Base-by-base conservation (phyloP, 306 rosid species). In the Nissolia schottii region DNA sequence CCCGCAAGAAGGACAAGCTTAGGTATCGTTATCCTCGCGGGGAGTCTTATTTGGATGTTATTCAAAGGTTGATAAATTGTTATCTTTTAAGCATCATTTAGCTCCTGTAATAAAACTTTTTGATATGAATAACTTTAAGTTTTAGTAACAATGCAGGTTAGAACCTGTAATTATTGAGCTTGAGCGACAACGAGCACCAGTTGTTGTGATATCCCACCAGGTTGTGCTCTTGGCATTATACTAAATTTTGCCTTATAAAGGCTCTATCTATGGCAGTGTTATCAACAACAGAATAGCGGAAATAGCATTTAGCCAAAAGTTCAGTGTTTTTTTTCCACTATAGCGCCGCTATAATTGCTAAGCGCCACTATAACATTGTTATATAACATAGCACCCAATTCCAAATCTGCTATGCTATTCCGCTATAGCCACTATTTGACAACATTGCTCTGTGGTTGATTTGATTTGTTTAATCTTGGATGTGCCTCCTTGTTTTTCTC, bases 21-120 rank as follows among this genome's bases (percentile, higher is more conserved):
- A 85, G 99, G 83, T 95, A 95, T 77, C 87, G 97, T 23, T 95
- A 95, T 81, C 97, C 99, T 74, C 97, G 99, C 27, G 99, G 99
- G 31, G 99, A 95, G 81, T 95, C 99, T 57, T 95, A 95, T 80
- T 79, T 95, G 81, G 99, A 95, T 79, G 99, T 91, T 35, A 95
- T 95, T 70, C 99, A 95, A 88, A 89, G 99, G 99, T 93, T 75
- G 38, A 65, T 27, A 40, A 37, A 27, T 63, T 53, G 3, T 71
- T 50, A 28, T 41, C 66, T 71, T 23, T 24, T 24, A 16, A 74
- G 64, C 13, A 38, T 63, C 8, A 64, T 27, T 32, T 73, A 11
- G 51, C 74, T 64, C 60, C 25, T 25, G 0, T 45, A 12, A 38
- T 51, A 51, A 68, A 76, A 51, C 49, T 70, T 61, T 54, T 59